These are phyloP conservation scores for Pseudohalonectria lignicola DNA, from an alignment of 2,329 filamentous ascomycete genomes.

Conservation along the genomic window DNA sequence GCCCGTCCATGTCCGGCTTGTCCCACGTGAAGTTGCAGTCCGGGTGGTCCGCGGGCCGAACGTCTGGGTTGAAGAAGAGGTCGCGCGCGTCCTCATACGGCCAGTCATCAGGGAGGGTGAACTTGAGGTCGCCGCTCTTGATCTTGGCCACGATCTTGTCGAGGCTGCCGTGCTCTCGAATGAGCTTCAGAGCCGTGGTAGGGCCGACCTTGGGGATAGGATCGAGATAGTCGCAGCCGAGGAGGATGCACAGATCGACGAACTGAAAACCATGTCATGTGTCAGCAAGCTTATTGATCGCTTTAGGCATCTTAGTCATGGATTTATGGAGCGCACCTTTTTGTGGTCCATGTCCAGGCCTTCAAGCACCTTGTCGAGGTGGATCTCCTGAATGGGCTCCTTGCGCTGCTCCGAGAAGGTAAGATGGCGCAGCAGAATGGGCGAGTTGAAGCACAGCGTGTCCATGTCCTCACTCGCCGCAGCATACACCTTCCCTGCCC, in stretches of 20 bases:
- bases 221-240: constrained; percentile 96
- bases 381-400: constrained; percentile 93
- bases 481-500: constrained; percentile 90
- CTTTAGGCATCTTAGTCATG: no score
- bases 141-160: constrained; percentile 80
- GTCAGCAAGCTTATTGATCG: no score
- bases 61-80: constrained; percentile 86
- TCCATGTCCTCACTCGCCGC: constrained; percentile 99
- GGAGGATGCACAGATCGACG: constrained; percentile 92
- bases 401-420: constrained; percentile 97
- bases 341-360: constrained; percentile 79
- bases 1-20: constrained; percentile 76
- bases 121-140: constrained; percentile 71
- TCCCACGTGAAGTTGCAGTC: constrained; percentile 99
- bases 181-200: constrained; percentile 82
- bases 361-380: constrained; percentile 74
- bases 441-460: constrained; percentile 88
- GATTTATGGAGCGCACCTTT: no score
- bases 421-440: constrained; percentile 81
- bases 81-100: constrained; percentile 85
- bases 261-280: no score
- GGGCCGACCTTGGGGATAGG: constrained; percentile 92
- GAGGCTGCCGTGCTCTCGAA: constrained; percentile 80
- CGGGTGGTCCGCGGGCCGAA: constrained; percentile 69
- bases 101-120: constrained; percentile 89